These are phyloP conservation scores for Lactifluus volemus DNA, from an alignment of 768 basidiomycete genomes.

Conservation along the genomic window DNA sequence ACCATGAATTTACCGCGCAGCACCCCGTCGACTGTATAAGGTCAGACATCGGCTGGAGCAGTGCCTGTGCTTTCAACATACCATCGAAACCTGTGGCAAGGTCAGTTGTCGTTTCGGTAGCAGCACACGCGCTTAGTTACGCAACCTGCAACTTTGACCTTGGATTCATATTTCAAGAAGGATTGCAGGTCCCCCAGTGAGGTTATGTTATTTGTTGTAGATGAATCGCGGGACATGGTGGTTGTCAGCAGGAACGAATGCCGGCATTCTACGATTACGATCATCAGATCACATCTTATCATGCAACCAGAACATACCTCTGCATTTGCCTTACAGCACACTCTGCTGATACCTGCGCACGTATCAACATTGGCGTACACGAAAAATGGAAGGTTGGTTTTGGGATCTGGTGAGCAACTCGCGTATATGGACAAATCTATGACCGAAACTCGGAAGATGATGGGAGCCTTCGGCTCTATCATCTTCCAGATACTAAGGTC, in stretches of 20 bases:
- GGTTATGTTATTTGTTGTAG: constrained; percentile 37
- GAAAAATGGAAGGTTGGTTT: constrained; percentile 41
- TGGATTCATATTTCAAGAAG: constrained; percentile 54
- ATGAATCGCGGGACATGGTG: constrained; percentile 10
- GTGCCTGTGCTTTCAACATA: constrained; percentile 26
- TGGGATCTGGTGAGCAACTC: constrained; percentile 46
- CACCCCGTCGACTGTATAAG: constrained; percentile 73
- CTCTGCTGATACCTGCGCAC: constrained; percentile 38
- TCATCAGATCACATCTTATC: neutral
- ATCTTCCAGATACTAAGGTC: constrained; percentile 10
- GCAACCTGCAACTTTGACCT: constrained; percentile 91
- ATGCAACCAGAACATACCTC: neutral
- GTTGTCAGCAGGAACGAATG: neutral
- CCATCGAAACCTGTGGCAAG: constrained; percentile 52
- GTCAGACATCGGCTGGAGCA: neutral
- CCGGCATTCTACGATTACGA: neutral
- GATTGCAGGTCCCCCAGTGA: constrained; percentile 48
- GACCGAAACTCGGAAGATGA: constrained; percentile 41
- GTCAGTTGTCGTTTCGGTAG: neutral
- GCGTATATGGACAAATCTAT: neutral
- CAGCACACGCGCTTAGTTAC: constrained; percentile 25
- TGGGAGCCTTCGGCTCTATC: constrained; percentile 19
- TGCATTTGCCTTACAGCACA: constrained; percentile 3
- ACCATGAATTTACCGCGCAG: constrained; percentile 94
- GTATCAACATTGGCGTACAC: constrained; percentile 48